phyloP scores from a whole-genome alignment of 192 early-diverging fungal genomes.

The Podila horticola region DNA sequence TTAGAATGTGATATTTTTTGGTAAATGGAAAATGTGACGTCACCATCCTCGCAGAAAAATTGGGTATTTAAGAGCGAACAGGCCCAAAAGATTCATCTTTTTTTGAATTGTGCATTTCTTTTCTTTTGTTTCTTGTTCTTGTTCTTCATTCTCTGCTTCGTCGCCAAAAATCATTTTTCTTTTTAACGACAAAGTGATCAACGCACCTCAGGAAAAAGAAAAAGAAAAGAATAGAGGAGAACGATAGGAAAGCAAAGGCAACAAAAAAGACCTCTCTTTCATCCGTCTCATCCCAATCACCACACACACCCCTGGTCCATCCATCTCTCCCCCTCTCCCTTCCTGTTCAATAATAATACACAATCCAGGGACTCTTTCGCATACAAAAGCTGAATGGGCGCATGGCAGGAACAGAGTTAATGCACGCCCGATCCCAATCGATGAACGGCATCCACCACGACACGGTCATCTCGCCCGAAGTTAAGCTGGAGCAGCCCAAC shows the following conservation, averaged over 20 bases:
- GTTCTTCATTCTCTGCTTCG: neutral
- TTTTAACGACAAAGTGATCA: neutral
- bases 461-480: neutral
- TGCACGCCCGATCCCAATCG: conserved; percentile 1
- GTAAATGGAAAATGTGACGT: too few species aligned
- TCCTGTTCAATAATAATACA: neutral
- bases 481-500: neutral
- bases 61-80: too few species aligned
- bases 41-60: too few species aligned
- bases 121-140: neutral
- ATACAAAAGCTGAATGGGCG: neutral
- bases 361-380: neutral
- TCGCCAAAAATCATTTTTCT: neutral
- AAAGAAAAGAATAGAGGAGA: conserved; percentile 4
- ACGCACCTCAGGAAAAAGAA: neutral
- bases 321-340: neutral
- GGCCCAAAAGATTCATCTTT: too few species aligned
- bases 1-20: too few species aligned
- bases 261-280: neutral
- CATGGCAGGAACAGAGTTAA: conserved; percentile 1
- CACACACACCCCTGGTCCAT: neutral
- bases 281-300: neutral
- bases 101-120: neutral
- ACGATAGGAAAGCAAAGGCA: neutral
- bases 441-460: conserved; percentile 1